Conservation (phyloP, 2,329 filamentous ascomycete species). For the Didymella glomerata region DNA sequence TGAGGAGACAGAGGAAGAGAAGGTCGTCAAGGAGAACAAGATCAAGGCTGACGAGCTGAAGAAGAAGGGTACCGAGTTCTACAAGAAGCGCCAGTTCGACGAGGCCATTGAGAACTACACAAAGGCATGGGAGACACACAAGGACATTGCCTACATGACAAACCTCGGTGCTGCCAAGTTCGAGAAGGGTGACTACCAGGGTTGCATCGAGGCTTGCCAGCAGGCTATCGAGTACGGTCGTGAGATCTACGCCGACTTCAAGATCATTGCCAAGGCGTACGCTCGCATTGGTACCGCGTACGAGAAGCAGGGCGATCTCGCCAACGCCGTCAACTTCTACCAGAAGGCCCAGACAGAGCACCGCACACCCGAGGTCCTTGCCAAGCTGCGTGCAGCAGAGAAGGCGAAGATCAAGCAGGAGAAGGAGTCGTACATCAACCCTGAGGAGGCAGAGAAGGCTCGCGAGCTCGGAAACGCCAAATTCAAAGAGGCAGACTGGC, state of each 20-base stretch:
- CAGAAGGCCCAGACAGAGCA: slow-evolving; percentile 95
- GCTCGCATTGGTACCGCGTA: slow-evolving; percentile 93
- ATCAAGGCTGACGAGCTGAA: slow-evolving; percentile 94
- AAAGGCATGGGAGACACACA: slow-evolving; percentile 92
- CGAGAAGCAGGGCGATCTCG: slow-evolving; percentile 84
- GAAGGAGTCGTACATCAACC: slow-evolving; percentile 84
- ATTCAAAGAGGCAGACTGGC: slow-evolving; percentile 97
- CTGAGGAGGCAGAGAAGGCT: slow-evolving; percentile 91
- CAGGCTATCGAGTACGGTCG: slow-evolving; percentile 91
- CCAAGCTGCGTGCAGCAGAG: slow-evolving; percentile 90
- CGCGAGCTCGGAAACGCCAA: slow-evolving; percentile 94
- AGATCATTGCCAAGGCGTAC: slow-evolving; percentile 96
- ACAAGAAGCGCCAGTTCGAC: slow-evolving; percentile 99
- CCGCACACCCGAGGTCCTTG: slow-evolving; percentile 90
- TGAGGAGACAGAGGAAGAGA: slow-evolving; percentile 84
- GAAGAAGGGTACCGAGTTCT: slow-evolving; percentile 88
- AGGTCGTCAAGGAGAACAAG: slow-evolving; percentile 88
- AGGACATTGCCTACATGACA: slow-evolving; percentile 98
- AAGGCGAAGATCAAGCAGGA: slow-evolving; percentile 80
- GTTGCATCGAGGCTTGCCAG: slow-evolving; percentile 84
- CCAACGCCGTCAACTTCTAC: slow-evolving; percentile 85
- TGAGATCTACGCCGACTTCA: slow-evolving; percentile 92
- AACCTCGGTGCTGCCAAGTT: slow-evolving; percentile 94
- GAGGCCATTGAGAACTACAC: slow-evolving; percentile 92
- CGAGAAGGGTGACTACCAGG: slow-evolving; percentile 94